phyloP scores from a whole-genome alignment of 2,329 filamentous ascomycete genomes.

The Aspergillus pseudotamarii region DNA sequence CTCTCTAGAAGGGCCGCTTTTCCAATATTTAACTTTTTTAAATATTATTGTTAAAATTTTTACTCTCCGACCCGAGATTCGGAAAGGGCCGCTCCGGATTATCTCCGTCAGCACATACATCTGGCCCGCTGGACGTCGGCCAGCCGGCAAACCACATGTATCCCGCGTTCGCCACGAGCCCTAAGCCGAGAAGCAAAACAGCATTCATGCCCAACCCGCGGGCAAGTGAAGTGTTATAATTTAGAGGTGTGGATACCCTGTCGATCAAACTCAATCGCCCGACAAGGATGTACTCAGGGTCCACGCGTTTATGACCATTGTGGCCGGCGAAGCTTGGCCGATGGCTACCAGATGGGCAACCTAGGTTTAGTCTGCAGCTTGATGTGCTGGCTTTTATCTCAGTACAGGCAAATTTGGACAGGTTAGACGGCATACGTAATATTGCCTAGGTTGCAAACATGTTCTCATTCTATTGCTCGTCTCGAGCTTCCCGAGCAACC shows the following conservation, averaged over 20 bases:
- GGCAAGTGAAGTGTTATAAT: background rate
- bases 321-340: slow-evolving; percentile 3
- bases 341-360: background rate
- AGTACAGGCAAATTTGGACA: background rate
- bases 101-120: background rate
- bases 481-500: accelerated
- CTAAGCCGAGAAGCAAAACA: background rate
- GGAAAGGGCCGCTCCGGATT: background rate
- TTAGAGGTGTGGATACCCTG: background rate
- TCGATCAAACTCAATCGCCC: background rate
- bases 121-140: background rate
- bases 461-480: background rate
- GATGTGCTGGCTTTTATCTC: background rate
- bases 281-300: background rate
- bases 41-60: background rate
- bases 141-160: background rate
- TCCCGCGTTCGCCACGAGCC: background rate
- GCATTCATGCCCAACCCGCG: background rate
- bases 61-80: background rate
- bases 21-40: background rate
- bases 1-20: too few species aligned
- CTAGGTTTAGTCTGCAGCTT: background rate
- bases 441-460: background rate
- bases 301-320: background rate
- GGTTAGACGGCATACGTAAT: background rate